Conservation (phyloP, 129 eudicot species). For the Lactuca sativa region DNA sequence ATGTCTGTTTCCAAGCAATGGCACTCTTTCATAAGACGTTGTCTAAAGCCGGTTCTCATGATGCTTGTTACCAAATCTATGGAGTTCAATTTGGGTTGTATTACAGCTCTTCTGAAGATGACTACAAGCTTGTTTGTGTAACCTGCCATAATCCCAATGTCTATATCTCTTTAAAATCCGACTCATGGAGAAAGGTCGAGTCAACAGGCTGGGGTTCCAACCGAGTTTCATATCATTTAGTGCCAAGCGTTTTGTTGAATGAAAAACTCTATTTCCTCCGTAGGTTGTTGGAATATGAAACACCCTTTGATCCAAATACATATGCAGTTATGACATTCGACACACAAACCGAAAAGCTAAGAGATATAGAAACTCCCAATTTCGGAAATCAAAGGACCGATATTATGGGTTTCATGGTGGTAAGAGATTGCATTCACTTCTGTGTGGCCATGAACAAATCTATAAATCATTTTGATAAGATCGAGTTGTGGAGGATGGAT, state of each 20-base stretch:
- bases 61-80: background rate
- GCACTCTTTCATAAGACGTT: background rate
- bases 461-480: background rate
- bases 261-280: no score
- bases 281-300: no score
- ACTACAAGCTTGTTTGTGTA: background rate
- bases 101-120: background rate
- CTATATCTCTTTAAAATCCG: background rate
- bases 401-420: background rate
- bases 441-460: background rate
- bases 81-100: background rate
- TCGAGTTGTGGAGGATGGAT: background rate
- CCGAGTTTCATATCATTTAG: background rate
- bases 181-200: slow-evolving; percentile 6
- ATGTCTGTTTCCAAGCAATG: background rate
- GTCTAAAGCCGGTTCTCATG: background rate
- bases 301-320: no score
- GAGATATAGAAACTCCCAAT: background rate
- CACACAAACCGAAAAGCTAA: background rate
- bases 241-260: background rate
- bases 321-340: background rate
- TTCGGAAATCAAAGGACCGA: no score
- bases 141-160: background rate
- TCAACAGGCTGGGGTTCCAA: background rate
- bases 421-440: background rate